phyloP scores from a whole-genome alignment of 2,329 filamentous ascomycete genomes.

The Epichloe baconii region DNA sequence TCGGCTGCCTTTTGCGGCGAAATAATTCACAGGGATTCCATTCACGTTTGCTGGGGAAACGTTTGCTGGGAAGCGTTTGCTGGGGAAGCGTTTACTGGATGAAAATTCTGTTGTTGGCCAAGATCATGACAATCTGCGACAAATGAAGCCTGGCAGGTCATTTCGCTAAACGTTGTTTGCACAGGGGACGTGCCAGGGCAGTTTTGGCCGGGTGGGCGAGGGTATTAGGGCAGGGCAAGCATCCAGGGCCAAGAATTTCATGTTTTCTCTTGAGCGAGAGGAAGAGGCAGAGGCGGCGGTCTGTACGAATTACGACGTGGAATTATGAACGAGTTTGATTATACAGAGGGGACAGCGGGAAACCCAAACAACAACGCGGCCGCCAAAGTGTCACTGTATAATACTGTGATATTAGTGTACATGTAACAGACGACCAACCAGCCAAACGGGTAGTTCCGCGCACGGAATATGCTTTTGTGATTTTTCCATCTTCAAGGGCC shows the following conservation, averaged over 20 bases:
- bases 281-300: background rate
- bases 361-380: too few relatives aligned
- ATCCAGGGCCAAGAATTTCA: background rate
- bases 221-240: background rate
- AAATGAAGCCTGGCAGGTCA: constrained; percentile 10
- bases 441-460: too few relatives aligned
- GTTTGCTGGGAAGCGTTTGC: background rate
- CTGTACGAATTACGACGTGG: too few relatives aligned
- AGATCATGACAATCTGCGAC: background rate
- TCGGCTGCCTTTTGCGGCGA: background rate
- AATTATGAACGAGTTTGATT: too few relatives aligned
- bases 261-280: background rate
- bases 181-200: constrained; percentile 9
- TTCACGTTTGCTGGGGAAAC: background rate
- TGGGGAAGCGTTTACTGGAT: too few relatives aligned
- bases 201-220: background rate
- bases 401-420: too few relatives aligned
- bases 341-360: too few relatives aligned
- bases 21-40: background rate
- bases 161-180: constrained; percentile 22
- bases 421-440: too few relatives aligned
- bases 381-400: too few relatives aligned
- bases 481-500: too few relatives aligned
- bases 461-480: too few relatives aligned
- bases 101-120: background rate